Base-by-base conservation (phyloP, 805 yeast species). In the Candida adriatica region DNA sequence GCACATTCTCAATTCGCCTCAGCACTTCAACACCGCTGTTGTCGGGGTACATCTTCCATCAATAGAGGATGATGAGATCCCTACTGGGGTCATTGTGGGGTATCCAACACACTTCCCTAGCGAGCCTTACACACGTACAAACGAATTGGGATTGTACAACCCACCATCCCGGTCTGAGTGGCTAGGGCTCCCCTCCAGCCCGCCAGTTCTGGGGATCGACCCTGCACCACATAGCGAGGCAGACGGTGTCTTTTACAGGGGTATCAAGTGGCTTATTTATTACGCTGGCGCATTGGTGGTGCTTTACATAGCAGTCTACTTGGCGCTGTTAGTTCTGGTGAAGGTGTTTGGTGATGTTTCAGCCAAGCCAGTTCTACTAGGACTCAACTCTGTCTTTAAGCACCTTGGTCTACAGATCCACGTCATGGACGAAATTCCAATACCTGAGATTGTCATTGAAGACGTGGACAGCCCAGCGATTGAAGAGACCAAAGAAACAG, bases 1-100 rank as follows among this genome's bases (percentile, higher is more conserved):
- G 2, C 49, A 60, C 5, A 45, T 61, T 6, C 50, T 67, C 31
- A 45, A 51, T 18, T 56, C 61, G 29, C 60, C 61, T 7, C 62
- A 58, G 13, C 50, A 64, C 15, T 55, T 70, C 33, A 55, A 54
- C 15, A 54, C 62, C 2, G 64, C 73, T 0, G 56, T 73, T 5
- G 49, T 60, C 10, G 80, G 79, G 8, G 79, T 73, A 5, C 79
- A 73, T 44, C 55, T 38, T 2, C 43, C 42, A 3, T 27, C 40
- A 14, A 36, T 39, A 7, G 31, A 35, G 4, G 26, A 21, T 2
- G 24, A 30, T n/a, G 19, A 22, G 7, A 26, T 20, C n/a, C 30
- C 39, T 13, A 37, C 48, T 2, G 38, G 28, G n/a, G 41, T 34
- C 2, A 17, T 38, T 4, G 23, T 44, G 5, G 48, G 46, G 1